These are phyloP conservation scores for Monascus purpureus DNA, from an alignment of 495 filamentous ascomycete genomes.

Conservation along the genomic window DNA sequence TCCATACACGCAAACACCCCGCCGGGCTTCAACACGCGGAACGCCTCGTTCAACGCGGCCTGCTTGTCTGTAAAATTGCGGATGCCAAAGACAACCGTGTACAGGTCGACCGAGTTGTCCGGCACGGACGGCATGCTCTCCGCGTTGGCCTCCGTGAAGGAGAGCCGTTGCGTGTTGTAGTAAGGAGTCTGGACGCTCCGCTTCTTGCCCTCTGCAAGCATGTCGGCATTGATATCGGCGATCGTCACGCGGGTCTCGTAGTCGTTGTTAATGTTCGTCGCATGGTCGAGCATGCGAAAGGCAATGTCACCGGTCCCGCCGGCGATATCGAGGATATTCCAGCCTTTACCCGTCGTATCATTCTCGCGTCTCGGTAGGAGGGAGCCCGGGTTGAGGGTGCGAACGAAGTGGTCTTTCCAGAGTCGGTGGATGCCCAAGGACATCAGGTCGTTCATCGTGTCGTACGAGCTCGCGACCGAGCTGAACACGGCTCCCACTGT, in stretches of 20 bases:
- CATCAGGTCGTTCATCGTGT: conserved; percentile 99
- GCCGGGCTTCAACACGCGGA: conserved; percentile 80
- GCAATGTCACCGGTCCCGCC: conserved; percentile 97
- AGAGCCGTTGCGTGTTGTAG: conserved; percentile 43
- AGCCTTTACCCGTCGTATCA: conserved; percentile 25
- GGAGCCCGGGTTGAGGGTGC: conserved; percentile 76
- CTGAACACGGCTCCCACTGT: conserved; percentile 83
- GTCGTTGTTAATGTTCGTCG: conserved; percentile 70
- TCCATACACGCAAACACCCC: conserved; percentile 96
- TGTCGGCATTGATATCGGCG: conserved; percentile 87
- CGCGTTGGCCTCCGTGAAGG: conserved; percentile 85
- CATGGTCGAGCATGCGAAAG: conserved; percentile 88
- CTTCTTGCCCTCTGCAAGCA: conserved; percentile 78
- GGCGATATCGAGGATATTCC: conserved; percentile 90
- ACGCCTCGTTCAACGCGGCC: conserved; percentile 63
- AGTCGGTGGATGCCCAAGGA: conserved; percentile 90
- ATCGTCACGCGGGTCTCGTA: conserved; percentile 67
- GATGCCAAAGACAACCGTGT: conserved; percentile 96
- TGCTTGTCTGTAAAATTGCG: conserved; percentile 89
- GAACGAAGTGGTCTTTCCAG: conserved; percentile 98
- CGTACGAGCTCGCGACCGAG: conserved; percentile 82
- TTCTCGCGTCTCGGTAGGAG: conserved; percentile 36
- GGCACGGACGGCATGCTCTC: conserved; percentile 56
- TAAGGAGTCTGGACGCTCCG: conserved; percentile 49
- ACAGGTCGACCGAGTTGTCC: conserved; percentile 60